Evolutionary conservation across 2,329 filamentous ascomycete species (phyloP), one percentile per base, ranked within the genome.

Genomic region (Aureobasidium mangrovei): DNA sequence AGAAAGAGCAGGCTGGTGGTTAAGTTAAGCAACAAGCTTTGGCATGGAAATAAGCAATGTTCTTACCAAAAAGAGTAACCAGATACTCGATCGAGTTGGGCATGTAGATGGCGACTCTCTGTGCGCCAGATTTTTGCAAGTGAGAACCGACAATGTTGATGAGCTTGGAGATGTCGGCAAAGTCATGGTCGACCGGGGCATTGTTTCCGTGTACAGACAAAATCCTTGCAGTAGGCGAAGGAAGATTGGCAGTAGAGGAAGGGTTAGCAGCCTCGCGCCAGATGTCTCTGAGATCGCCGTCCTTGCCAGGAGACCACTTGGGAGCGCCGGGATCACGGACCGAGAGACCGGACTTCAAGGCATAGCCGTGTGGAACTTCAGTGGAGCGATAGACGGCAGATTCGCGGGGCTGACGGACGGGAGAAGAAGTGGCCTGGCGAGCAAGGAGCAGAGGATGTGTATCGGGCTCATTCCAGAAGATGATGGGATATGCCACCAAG

Each of bases 1-100:
- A 91, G 73, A 96, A 97, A 59, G 88, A 83, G 68, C 87, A 91
- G 55, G 91, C 89, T 82, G 63, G 27, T 24, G 9, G 10, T 1
- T 6, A n/a, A 38, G 7, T 40, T 63, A 49, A 63, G 57, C 12
- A 28, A 31, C 10, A 33, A 24, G 7, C 39, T 8, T 18, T 18
- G 18, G 18, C 18, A 18, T 18, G 18, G 18, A 18, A 40, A 7
- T 27, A 10, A 18, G 31, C 24, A 10, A 35, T 26, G 8, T 7
- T 56, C 73, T 48, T 66, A 82, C 80, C 80, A 64, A 98, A 95
- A 24, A 97, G 74, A 6, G 86, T 78, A 33, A 82, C 79, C 47
- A 98, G 74, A 58, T 95, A 82, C 71, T 98, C 93, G 63, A 95
- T 77, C 44, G 90, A 95, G 75, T 98, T 96, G 41, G 91, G 89